phyloP scores from a whole-genome alignment of 2,329 filamentous ascomycete genomes.

The Ilyonectria sp. region DNA sequence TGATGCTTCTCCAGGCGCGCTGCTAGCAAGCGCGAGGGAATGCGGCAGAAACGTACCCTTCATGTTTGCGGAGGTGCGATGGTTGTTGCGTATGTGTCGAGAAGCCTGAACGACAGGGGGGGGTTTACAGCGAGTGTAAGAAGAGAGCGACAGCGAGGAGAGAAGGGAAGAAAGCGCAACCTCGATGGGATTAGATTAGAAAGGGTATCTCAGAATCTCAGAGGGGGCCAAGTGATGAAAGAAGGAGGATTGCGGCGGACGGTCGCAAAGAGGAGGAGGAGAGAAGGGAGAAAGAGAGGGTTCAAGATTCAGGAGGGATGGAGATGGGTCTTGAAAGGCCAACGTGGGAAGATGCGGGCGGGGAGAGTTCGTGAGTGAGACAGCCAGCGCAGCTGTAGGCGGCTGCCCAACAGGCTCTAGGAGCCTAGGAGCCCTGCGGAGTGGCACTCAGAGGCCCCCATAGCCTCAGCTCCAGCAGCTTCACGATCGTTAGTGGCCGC shows the following conservation, averaged over 20 bases:
- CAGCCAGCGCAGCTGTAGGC: constrained; percentile 19
- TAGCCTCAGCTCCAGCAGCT: constrained; percentile 10
- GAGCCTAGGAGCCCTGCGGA: constrained; percentile 4
- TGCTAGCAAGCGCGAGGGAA: constrained; percentile 6
- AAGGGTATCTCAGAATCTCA: constrained; percentile 41
- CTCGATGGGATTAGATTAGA: constrained; percentile 48
- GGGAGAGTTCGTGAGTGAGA: constrained; percentile 37
- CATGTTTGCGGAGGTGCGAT: constrained; percentile 51
- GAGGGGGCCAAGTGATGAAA: constrained; percentile 30
- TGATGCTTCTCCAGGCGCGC: not conserved
- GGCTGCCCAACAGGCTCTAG: not conserved
- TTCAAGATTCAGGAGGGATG: constrained; percentile 44
- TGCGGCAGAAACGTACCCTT: constrained; percentile 50
- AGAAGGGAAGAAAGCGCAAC: constrained; percentile 43
- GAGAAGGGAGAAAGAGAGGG: constrained; percentile 29
- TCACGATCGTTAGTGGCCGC: not conserved
- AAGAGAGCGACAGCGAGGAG: constrained; percentile 43
- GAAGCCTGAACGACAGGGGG: constrained; percentile 37
- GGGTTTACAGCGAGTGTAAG: constrained; percentile 41
- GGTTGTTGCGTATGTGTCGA: constrained; percentile 38
- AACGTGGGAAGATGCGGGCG: constrained; percentile 48
- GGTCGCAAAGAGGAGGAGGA: constrained; percentile 26
- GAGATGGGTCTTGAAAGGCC: constrained; percentile 46
- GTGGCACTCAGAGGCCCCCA: not conserved
- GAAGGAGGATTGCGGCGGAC: constrained; percentile 18